Evolutionary conservation across 2,329 filamentous ascomycete genomes (phyloP).

Genomic region (Botrytis paeoniae): DNA sequence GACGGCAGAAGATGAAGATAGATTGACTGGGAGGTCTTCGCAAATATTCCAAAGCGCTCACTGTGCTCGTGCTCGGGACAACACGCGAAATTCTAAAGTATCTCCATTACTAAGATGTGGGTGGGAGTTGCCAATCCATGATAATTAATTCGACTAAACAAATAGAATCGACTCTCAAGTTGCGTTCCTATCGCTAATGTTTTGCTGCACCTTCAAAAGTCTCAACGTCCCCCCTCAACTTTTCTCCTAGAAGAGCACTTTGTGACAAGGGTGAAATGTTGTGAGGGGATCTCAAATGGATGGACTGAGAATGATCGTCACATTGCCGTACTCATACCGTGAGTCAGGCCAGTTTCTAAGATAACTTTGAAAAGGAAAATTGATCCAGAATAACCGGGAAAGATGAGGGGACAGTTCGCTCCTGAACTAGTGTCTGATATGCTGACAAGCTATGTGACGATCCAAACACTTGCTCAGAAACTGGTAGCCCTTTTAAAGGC

Average conservation of each 20-base stretch:
- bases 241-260: not conserved
- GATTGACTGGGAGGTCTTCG: not conserved
- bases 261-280: too few relatives aligned
- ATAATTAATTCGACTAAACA: not conserved
- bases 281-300: too few relatives aligned
- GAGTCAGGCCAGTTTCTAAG: not conserved
- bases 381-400: not conserved
- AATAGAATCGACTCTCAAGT: not conserved
- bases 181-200: not conserved
- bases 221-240: not conserved
- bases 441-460: not conserved
- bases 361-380: not conserved
- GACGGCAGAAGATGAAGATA: not conserved
- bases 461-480: not conserved
- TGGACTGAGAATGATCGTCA: not conserved
- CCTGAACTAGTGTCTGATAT: not conserved
- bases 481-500: too few relatives aligned
- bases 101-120: not conserved
- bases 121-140: not conserved
- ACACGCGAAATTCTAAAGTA: not conserved
- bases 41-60: not conserved
- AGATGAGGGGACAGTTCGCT: not conserved
- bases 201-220: not conserved
- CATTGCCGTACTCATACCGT: not conserved
- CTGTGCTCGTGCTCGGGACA: not conserved